These are phyloP conservation scores for Lipomyces lipofer DNA, from an alignment of 805 yeast genomes.

Conservation along the genomic window DNA sequence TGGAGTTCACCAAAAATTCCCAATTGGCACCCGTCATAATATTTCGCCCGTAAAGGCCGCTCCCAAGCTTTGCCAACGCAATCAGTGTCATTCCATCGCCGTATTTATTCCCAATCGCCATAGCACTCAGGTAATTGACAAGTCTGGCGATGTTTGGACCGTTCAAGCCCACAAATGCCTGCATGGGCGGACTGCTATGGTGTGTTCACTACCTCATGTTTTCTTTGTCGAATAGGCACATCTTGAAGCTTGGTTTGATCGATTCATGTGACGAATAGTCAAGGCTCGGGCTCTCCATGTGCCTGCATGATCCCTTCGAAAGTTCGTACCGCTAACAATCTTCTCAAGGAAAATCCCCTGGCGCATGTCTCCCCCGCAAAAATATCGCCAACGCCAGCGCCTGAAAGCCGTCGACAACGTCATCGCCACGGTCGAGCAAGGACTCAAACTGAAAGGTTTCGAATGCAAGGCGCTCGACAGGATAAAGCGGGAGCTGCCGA, in stretches of 20 bases:
- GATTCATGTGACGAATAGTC: no score
- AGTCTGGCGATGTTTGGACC: constrained; percentile 63
- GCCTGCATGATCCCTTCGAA: no score
- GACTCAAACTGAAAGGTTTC: constrained; percentile 44
- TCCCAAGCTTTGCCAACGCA: no score
- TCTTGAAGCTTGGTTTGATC: no score
- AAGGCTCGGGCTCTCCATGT: no score
- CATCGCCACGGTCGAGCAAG: constrained; percentile 61
- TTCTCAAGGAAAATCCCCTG: constrained; percentile 64
- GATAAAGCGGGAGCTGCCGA: constrained; percentile 56
- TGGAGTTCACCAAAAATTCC: no score
- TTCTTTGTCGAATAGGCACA: background rate
- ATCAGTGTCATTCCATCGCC: no score
- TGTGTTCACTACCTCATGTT: constrained; percentile 35
- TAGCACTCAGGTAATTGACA: background rate
- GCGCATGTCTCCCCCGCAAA: constrained; percentile 77
- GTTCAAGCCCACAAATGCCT: constrained; percentile 58
- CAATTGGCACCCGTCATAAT: no score
- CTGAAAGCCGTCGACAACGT: constrained; percentile 79
- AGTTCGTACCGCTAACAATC: background rate
- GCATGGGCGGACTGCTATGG: constrained; percentile 78
- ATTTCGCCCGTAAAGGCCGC: no score
- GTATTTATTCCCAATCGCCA: no score
- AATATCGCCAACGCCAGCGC: constrained; percentile 80
- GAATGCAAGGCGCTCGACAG: constrained; percentile 16